Base-by-base conservation (phyloP, 208 protist genomes). In the Acanthamoeba lenticulata region DNA sequence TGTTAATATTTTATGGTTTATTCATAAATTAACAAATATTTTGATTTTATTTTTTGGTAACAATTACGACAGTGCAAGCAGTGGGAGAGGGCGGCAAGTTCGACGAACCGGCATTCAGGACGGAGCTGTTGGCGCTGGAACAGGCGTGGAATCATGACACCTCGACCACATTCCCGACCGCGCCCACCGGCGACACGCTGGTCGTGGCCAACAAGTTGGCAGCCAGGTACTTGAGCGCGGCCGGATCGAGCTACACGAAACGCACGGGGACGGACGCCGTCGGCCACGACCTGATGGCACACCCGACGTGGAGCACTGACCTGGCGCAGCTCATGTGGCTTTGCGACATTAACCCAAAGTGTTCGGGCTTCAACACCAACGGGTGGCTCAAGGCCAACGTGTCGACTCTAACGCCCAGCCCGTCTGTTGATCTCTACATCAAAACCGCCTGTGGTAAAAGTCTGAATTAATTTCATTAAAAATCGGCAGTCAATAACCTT, bases 381-480 rank as follows among this genome's bases (percentile, higher is more conserved):
- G 85, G 85, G 47, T 91, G 85, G 85, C 85, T 91, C 44, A 91
- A 91, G 85, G 32, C 21, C 34, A 24, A 5, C 65, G 15, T 74
- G 9, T 74, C 65, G 9, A 11, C 21, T 7, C 65, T 40, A 21
- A n/a, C 38, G 32, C n/a, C 32, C 65, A 74, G 32, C 36, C 0
- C 65, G 3, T 1, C 65, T 1, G 4, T 6, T 15, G 65, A 74
- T 21, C 65, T 74, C 65, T 74, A 74, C 36, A 21, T 42, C n/a
- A 72, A 72, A n/a, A n/a, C n/a, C n/a, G n/a, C n/a, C n/a, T n/a
- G n/a, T n/a, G n/a, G n/a, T n/a, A n/a, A n/a, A n/a, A n/a, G n/a
- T n/a, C n/a, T n/a, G n/a, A n/a, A n/a, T n/a, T n/a, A n/a, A n/a
- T n/a, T n/a, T n/a, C n/a, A n/a, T n/a, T n/a, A n/a, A n/a, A n/a